Conservation (phyloP, 768 basidiomycete genomes). For the Pulveroboletus sp. region DNA sequence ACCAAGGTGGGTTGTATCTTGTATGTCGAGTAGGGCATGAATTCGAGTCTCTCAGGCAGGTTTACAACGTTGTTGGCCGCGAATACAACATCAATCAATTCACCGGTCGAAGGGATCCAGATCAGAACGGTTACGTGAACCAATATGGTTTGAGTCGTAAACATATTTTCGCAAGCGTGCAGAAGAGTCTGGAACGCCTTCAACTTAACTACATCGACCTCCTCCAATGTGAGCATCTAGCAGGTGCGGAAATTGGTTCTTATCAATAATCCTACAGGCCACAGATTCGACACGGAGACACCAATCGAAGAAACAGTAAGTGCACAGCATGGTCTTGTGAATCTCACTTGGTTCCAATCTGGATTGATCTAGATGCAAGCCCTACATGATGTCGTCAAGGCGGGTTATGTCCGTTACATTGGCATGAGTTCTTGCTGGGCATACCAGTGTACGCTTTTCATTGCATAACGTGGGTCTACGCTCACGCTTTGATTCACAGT, state of each 20-base stretch:
- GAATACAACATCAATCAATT: slow-evolving; percentile 12
- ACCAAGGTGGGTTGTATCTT: slow-evolving; percentile 48
- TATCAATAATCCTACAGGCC: slow-evolving; percentile 26
- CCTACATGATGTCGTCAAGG: slow-evolving; percentile 46
- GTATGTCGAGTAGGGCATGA: background rate
- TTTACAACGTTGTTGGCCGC: slow-evolving; percentile 38
- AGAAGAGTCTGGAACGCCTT: slow-evolving; percentile 38
- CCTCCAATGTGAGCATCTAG: slow-evolving; percentile 39
- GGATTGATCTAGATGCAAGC: slow-evolving; percentile 37
- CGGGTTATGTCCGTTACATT: slow-evolving; percentile 45
- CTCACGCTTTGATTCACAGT: slow-evolving; percentile 20
- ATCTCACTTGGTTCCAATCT: background rate
- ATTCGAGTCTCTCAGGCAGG: slow-evolving; percentile 17
- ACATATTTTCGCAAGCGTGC: slow-evolving; percentile 57
- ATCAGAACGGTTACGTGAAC: slow-evolving; percentile 44
- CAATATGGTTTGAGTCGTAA: slow-evolving; percentile 44
- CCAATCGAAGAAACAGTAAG: slow-evolving; percentile 43
- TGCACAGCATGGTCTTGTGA: background rate
- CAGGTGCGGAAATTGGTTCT: background rate
- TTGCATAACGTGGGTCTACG: background rate
- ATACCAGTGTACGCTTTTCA: slow-evolving; percentile 32
- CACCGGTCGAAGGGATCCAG: slow-evolving; percentile 23
- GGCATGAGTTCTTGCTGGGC: slow-evolving; percentile 42
- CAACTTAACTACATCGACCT: slow-evolving; percentile 55
- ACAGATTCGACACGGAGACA: slow-evolving; percentile 48